Base-by-base conservation (phyloP, 2,329 filamentous ascomycete genomes). In the Colletotrichum aenigma region DNA sequence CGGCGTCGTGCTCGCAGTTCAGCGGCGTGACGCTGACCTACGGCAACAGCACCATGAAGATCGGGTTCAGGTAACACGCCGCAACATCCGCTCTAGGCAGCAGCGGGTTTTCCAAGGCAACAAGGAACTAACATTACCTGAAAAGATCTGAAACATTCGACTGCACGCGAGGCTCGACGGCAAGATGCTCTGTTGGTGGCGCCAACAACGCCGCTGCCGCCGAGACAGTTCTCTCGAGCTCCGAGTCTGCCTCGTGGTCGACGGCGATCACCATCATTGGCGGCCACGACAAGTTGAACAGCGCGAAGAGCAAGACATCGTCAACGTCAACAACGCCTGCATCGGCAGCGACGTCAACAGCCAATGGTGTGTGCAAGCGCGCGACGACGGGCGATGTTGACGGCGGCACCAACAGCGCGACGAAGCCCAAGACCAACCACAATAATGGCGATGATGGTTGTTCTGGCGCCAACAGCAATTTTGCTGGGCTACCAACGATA, bases 11-110 rank as follows among this genome's bases (percentile, higher is more conserved):
- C 60, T 34, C 60, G n/a, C 65, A 70, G 7, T 76, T 74, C 21
- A 66, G 36, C 36, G 71, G 71, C 52, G 66, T 76, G 28, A 74
- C 74, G 26, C 71, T 76, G 28, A 76, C 74, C 28, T 74, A 67
- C 4, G 74, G 66, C 30, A n/a, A 69, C 36, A 36, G 30, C 34
- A 74, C 74, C 48, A 58, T 76, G 60, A 61, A 62, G 61, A 70
- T 76, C 34, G 65, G 30, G 9, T 74, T 70, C 38, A 18, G 36
- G 74, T 74, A 58, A 7, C 13, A 18, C n/a, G 1, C 24, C 8
- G 13, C 10, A 6, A 26, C 6, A 4, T 28, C 16, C 55, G 6
- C 7, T n/a, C 58, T 16, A 30, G 58, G 18, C 58, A 34, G 18
- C 32, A 30, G 56, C 56, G 5, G 10, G 60, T 6, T 24, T 8